A percentile compares a stretch with the other conserved stretches of the same genome.
Conservation (phyloP, 192 early-diverging fungal species). For the Backusella macrospora region DNA sequence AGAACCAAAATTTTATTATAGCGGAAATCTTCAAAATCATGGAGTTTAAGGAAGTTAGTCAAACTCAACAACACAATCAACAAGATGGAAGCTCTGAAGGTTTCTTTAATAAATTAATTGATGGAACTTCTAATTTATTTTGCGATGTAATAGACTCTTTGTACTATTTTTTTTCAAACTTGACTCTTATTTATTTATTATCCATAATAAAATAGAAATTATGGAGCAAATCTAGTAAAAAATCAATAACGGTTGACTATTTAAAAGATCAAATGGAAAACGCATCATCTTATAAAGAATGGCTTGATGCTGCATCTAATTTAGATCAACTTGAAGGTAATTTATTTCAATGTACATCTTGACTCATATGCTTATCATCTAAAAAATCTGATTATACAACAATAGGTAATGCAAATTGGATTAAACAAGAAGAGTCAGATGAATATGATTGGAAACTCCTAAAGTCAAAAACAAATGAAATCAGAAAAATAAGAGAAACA, state of each 20-base stretch:
- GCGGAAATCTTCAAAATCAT: not conserved
- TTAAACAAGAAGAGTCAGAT: conserved; percentile 55
- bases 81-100: not conserved
- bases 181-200: not conserved
- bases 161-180: not conserved
- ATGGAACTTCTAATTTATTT: not conserved
- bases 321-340: conserved; percentile 66
- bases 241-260: conserved; percentile 24
- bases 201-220: not conserved
- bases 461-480: conserved; percentile 55
- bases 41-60: not conserved
- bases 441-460: conserved; percentile 78
- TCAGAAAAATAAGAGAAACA: conserved; percentile 47
- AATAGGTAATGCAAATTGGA: conserved; percentile 64
- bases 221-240: not conserved
- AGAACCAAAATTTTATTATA: not conserved
- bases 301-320: conserved; percentile 59
- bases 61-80: not conserved
- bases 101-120: not conserved
- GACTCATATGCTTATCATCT: not conserved
- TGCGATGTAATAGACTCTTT: not conserved
- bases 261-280: conserved; percentile 52
- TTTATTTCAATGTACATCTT: not conserved
- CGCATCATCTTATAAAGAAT: conserved; percentile 73
- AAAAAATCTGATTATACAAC: not conserved